Evolutionary conservation across 345 rosid species (phyloP), one percentile per base, ranked within the genome.

Genomic region (Lepidium africanum): DNA sequence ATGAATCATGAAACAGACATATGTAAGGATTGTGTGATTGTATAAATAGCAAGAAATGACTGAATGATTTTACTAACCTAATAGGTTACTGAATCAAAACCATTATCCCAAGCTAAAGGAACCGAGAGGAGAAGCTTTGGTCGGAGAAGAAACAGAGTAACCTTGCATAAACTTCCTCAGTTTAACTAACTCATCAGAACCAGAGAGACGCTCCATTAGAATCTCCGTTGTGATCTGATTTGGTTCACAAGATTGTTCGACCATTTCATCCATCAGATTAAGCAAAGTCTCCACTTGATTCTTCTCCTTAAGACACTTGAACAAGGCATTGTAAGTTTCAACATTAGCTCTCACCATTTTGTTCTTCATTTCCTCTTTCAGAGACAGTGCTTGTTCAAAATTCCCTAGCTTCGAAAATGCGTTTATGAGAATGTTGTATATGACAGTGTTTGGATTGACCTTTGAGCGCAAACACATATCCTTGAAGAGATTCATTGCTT

Each of bases 371-470:
- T 85, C 87, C 30, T 83, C 87, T 86, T 91, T 80, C 48, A 87
- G 23, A 10, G 68, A 70, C 37, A 78, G 61, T 7, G 93, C 93
- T 43, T 16, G 55, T 25, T 80, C 71, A 13, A 84, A 81, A 35
- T 75, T 36, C 21, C 78, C 73, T 10, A 77, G 73, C 80, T 88
- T 82, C 61, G 88, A 82, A 56, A 84, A 53, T 0, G 83, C 63
- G 54, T 85, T 78, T 60, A 94, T 84, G 47, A 94, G 83, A 63
- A 83, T 85, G 70, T 85, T 94, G 79, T 91, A 87, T 42, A 84
- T 84, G 27, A 79, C 85, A 0, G 85, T 81, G 78, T 91, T 86
- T 1, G 96, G 86, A 15, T 69, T 65, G 19, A 87, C 79, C 74
- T 80, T 85, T 4, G 84, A 83, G 17, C 25, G 30, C 5, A 72